phyloP scores from a whole-genome alignment of 1,284 basidiomycete genomes.

The Ganoderma multipileum region DNA sequence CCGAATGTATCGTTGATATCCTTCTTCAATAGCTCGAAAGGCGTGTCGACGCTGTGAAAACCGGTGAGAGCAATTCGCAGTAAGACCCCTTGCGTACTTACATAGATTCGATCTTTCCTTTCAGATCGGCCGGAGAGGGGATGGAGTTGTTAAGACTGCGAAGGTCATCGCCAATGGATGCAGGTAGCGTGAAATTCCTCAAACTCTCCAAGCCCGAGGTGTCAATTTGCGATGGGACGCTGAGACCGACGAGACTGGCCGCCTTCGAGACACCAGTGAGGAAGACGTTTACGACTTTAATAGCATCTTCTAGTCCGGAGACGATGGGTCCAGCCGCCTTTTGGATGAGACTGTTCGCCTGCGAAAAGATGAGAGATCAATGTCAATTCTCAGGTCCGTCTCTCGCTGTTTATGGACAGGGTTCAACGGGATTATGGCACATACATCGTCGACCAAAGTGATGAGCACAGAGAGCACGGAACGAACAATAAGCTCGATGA shows the following conservation, averaged over 20 bases:
- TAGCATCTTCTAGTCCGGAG: background rate
- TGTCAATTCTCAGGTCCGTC: background rate
- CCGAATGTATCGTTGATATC: slow-evolving; percentile 89
- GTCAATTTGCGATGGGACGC: slow-evolving; percentile 67
- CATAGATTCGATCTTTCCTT: slow-evolving; percentile 76
- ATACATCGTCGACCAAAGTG: slow-evolving; percentile 79
- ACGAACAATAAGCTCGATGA: slow-evolving; percentile 88
- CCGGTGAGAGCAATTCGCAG: slow-evolving; percentile 18
- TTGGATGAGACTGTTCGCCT: slow-evolving; percentile 75
- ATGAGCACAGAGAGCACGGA: slow-evolving; percentile 86
- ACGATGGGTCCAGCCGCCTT: background rate
- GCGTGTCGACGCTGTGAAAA: slow-evolving; percentile 73
- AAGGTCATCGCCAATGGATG: slow-evolving; percentile 78
- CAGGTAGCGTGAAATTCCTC: slow-evolving; percentile 83
- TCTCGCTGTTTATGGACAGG: background rate
- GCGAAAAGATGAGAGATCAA: background rate
- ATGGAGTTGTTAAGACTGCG: slow-evolving; percentile 81
- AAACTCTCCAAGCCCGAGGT: slow-evolving; percentile 78
- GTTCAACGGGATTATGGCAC: slow-evolving; percentile 33
- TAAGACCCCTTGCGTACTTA: slow-evolving; percentile 46
- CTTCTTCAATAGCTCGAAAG: slow-evolving; percentile 85
- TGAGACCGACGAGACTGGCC: slow-evolving; percentile 70
- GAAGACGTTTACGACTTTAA: slow-evolving; percentile 65
- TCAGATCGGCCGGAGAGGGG: slow-evolving; percentile 82
- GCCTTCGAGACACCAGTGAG: slow-evolving; percentile 76